These are phyloP conservation scores for Dendrobium nobile DNA, from an alignment of 106 monocot species.

Conservation along the genomic window DNA sequence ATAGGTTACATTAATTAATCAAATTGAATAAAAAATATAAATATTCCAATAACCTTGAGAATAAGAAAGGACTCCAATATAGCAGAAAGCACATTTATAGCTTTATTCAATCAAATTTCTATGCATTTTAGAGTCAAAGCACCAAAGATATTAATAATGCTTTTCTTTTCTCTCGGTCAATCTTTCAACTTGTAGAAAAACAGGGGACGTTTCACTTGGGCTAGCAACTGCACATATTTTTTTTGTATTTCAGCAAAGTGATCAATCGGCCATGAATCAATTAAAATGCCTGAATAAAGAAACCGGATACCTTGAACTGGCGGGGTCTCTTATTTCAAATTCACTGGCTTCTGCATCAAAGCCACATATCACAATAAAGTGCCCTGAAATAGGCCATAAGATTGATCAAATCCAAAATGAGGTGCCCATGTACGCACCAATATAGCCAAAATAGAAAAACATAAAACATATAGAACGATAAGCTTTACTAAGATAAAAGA, in stretches of 20 bases:
- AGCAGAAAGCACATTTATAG: background rate
- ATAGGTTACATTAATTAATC: background rate
- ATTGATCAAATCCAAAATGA: background rate
- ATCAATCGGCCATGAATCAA: background rate
- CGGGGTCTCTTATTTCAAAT: conserved; percentile 98
- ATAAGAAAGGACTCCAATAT: background rate
- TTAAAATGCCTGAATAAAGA: background rate
- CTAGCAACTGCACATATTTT: background rate
- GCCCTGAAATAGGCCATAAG: conserved; percentile 37
- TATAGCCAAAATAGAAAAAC: background rate
- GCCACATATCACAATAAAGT: conserved; percentile 89
- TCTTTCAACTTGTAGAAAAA: background rate
- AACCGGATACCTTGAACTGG: conserved; percentile 58
- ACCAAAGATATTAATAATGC: background rate
- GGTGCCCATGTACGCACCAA: background rate
- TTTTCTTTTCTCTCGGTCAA: background rate
- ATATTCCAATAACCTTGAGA: background rate
- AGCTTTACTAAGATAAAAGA: background rate
- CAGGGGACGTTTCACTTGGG: background rate
- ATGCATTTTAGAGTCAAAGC: background rate
- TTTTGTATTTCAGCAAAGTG: background rate
- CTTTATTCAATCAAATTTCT: background rate
- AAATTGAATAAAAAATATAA: background rate
- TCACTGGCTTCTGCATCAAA: conserved; percentile 56
- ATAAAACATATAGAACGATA: background rate